phyloP scores from a whole-genome alignment of 371 early-diverging fungal species.

The Blastocladiella emersonii region DNA sequence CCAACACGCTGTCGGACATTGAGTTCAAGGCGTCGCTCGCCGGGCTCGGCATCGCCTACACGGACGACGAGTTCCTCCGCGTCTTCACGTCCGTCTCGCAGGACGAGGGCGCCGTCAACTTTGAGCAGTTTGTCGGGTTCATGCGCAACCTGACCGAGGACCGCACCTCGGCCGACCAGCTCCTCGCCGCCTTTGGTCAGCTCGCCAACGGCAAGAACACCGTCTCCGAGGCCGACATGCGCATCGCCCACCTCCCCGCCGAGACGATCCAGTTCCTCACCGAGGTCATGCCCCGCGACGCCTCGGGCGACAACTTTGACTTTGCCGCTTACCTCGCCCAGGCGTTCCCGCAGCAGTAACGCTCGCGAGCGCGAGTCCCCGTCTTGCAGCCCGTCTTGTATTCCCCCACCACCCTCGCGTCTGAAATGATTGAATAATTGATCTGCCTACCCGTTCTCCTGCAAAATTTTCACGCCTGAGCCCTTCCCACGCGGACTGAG shows the following conservation, averaged over 20 bases:
- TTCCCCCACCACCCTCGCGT: too few relatives aligned
- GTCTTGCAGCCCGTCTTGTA: too few relatives aligned
- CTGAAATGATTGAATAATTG: too few relatives aligned
- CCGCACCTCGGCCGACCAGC: slow-evolving; percentile 73
- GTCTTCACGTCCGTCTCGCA: slow-evolving; percentile 49
- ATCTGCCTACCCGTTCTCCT: too few relatives aligned
- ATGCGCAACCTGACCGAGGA: slow-evolving; percentile 83
- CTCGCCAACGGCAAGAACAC: slow-evolving; percentile 61
- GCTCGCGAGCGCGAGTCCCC: too few relatives aligned
- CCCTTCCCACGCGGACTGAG: too few relatives aligned
- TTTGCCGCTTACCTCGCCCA: slow-evolving; percentile 42
- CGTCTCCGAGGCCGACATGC: slow-evolving; percentile 22
- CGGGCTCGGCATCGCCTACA: slow-evolving; percentile 62
- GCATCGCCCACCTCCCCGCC: slow-evolving; percentile 20
- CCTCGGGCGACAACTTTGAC: slow-evolving; percentile 43
- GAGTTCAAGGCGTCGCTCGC: slow-evolving; percentile 80
- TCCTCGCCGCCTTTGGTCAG: slow-evolving; percentile 67
- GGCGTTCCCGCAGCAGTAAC: too few relatives aligned
- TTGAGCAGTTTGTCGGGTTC: slow-evolving; percentile 79
- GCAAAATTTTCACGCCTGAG: too few relatives aligned
- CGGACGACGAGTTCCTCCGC: slow-evolving; percentile 54
- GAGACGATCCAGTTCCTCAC: slow-evolving; percentile 56
- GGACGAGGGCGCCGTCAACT: slow-evolving; percentile 46
- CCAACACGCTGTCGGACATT: slow-evolving; percentile 51
- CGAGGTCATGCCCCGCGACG: slow-evolving; percentile 47